Percentiles rank a stretch among this genome's conserved stretches.
phyloP scores from a whole-genome alignment of 352 stramenopile species.

The Globisporangium heterothallicum region DNA sequence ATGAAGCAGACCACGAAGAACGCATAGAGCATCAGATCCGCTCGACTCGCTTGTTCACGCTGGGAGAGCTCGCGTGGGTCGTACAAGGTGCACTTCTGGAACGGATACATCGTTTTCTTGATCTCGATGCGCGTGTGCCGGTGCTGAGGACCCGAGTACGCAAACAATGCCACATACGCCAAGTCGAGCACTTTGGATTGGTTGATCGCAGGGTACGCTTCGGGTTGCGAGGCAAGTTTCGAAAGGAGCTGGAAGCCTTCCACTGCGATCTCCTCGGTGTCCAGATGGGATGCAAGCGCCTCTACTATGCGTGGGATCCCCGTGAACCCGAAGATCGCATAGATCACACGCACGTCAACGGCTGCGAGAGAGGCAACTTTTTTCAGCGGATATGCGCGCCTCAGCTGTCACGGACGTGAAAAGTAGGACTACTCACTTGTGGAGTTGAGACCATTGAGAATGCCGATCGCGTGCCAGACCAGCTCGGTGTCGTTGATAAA shows the following conservation, averaged over 20 bases:
- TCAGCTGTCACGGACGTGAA: too few relatives aligned
- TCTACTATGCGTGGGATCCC: constrained; percentile 60
- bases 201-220: constrained; percentile 51
- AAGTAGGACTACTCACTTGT: constrained; percentile 26
- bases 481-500: constrained; percentile 60
- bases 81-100: constrained; percentile 67
- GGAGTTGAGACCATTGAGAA: constrained; percentile 59
- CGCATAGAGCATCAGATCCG: constrained; percentile 34
- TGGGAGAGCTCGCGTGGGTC: constrained; percentile 40
- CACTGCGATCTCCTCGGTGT: constrained; percentile 69
- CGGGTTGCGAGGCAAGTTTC: constrained; percentile 33
- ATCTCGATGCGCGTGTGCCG: constrained; percentile 62
- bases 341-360: constrained; percentile 42
- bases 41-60: constrained; percentile 38
- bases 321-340: constrained; percentile 39
- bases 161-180: constrained; percentile 62
- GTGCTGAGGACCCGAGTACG: constrained; percentile 53
- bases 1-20: constrained; percentile 43
- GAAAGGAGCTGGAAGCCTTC: constrained; percentile 70
- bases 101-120: constrained; percentile 51
- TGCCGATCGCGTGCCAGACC: constrained; percentile 65
- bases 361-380: constrained; percentile 13
- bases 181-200: constrained; percentile 64
- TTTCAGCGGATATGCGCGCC: too few relatives aligned
- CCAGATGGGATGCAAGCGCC: constrained; percentile 55